phyloP scores from a whole-genome alignment of 2,329 filamentous ascomycete species.

The Colletotrichum truncatum region DNA sequence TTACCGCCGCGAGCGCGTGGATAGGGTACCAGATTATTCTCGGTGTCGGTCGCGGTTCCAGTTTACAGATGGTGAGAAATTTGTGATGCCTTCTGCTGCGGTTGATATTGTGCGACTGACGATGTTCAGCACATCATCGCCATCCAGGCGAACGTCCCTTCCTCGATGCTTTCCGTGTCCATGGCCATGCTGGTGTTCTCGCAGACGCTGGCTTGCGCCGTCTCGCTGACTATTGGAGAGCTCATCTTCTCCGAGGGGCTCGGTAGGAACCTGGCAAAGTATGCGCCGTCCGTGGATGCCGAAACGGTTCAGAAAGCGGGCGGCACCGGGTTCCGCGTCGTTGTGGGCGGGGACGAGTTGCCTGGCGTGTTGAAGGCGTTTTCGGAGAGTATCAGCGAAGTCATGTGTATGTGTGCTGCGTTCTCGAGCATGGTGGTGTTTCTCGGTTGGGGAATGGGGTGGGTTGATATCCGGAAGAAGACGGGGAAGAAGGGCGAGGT shows the following conservation, averaged over 20 bases:
- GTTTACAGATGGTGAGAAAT: constrained; percentile 51
- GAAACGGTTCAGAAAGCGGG: constrained; percentile 50
- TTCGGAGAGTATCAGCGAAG: constrained; percentile 40
- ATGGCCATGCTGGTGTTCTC: constrained; percentile 43
- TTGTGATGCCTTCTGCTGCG: constrained; percentile 32
- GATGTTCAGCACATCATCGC: constrained; percentile 34
- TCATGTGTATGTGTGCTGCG: constrained; percentile 42
- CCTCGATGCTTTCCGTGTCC: constrained; percentile 37
- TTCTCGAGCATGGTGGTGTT: constrained; percentile 42
- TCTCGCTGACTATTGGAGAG: constrained; percentile 50
- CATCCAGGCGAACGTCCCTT: constrained; percentile 37
- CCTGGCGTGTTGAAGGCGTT: constrained; percentile 50
- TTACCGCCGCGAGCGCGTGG: constrained; percentile 46
- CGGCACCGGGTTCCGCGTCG: constrained; percentile 46
- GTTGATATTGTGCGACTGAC: not conserved
- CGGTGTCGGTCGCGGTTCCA: constrained; percentile 54
- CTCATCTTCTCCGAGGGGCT: constrained; percentile 24
- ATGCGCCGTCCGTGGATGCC: constrained; percentile 42
- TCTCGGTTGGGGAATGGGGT: constrained; percentile 54
- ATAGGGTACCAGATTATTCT: constrained; percentile 58
- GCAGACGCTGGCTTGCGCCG: constrained; percentile 56
- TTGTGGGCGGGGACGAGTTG: constrained; percentile 42
- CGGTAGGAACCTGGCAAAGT: not conserved
- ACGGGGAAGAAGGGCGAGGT: not conserved
- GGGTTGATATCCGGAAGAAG: constrained; percentile 53